Evolutionary conservation across 768 basidiomycete genomes (phyloP).

Genomic region (Dictyophora rubrovolvata): DNA sequence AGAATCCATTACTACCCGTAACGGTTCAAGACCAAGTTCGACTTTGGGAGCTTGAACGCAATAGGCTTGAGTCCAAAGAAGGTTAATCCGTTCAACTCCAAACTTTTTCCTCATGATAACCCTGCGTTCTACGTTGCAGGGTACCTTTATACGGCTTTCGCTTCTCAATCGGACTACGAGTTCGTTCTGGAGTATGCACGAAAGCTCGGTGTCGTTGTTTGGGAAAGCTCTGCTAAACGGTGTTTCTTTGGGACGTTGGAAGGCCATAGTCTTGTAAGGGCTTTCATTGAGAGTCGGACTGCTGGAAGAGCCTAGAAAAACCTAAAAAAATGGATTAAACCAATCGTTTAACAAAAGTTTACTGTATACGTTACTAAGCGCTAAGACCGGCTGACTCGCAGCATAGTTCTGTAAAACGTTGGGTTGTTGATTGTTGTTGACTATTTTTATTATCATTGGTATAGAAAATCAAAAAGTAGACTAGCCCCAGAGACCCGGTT

Average conservation of each 20-base stretch:
- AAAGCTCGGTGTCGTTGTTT: constrained; percentile 70
- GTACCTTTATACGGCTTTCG: constrained; percentile 81
- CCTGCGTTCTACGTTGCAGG: constrained; percentile 32
- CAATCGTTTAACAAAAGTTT: too few species aligned
- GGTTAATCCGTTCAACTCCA: constrained; percentile 42
- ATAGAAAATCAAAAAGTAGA: too few species aligned
- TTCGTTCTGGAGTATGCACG: constrained; percentile 79
- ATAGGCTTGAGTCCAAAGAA: constrained; percentile 80
- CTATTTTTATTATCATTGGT: too few species aligned
- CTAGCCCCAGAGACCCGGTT: too few species aligned
- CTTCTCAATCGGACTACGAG: constrained; percentile 79
- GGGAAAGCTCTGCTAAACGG: constrained; percentile 65
- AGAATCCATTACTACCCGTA: constrained; percentile 91
- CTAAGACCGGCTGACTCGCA: too few species aligned
- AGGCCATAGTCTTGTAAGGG: constrained; percentile 68
- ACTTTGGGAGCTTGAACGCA: constrained; percentile 93
- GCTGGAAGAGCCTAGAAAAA: neutral
- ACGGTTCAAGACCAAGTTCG: constrained; percentile 98
- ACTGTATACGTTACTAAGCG: too few species aligned
- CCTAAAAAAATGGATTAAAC: too few species aligned
- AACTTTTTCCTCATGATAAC: neutral
- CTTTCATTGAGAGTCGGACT: constrained; percentile 59
- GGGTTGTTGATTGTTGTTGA: too few species aligned
- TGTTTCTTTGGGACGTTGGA: constrained; percentile 78
- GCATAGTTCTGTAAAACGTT: too few species aligned